Evolutionary conservation across 73 alveolate genomes (phyloP).

Genomic region (Paramecium octaurelia): DNA sequence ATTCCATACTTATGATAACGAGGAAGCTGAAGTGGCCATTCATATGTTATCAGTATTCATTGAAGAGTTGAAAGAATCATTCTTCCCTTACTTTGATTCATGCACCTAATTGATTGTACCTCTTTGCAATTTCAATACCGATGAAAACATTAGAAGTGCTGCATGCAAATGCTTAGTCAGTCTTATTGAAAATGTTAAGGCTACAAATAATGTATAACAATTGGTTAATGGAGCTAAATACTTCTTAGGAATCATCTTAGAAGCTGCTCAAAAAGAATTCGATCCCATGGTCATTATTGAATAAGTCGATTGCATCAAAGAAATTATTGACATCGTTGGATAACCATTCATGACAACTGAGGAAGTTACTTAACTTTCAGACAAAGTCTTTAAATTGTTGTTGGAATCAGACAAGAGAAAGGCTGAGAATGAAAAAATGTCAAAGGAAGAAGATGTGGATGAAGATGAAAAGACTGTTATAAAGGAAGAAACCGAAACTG

Average conservation of each 20-base stretch:
- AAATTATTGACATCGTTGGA: conserved; percentile 59
- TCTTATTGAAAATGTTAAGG: conserved; percentile 71
- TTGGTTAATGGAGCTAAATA: conserved; percentile 47
- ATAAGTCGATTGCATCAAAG: conserved; percentile 73
- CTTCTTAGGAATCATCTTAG: conserved; percentile 65
- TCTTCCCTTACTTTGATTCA: conserved; percentile 77
- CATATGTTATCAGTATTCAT: conserved; percentile 83
- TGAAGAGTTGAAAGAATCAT: conserved; percentile 77
- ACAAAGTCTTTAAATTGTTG: conserved; percentile 62
- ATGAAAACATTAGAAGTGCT: conserved; percentile 79
- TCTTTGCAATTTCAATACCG: conserved; percentile 69
- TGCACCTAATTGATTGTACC: conserved; percentile 73
- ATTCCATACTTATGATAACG: conserved; percentile 79
- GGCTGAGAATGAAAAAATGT: conserved; percentile 68
- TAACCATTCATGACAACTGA: conserved; percentile 58
- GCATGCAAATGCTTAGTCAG: conserved; percentile 79
- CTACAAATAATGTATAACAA: conserved; percentile 56
- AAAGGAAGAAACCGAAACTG: conserved; percentile 79
- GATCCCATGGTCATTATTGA: conserved; percentile 76
- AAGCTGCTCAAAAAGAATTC: conserved; percentile 71
- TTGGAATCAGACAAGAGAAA: conserved; percentile 76
- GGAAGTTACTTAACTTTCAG: conserved; percentile 63
- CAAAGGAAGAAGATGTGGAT: conserved; percentile 76
- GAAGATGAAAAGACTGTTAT: conserved; percentile 71
- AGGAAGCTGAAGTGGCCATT: conserved; percentile 88